A percentile compares a stretch with the other conserved stretches of the same genome.
Evolutionary conservation across 1,139 yeast species (phyloP).

Genomic region (Candida dubliniensis): DNA sequence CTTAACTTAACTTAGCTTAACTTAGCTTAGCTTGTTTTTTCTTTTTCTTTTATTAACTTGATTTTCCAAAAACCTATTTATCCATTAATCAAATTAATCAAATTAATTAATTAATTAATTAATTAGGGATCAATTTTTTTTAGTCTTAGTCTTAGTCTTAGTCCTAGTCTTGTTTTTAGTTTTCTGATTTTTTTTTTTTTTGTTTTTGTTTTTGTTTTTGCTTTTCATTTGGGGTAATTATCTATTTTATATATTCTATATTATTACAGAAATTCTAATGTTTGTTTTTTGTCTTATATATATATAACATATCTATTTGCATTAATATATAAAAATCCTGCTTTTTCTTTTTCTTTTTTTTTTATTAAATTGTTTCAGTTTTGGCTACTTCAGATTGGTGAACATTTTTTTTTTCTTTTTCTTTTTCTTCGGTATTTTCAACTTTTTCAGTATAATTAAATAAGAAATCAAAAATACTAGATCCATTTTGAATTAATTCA

Average conservation of each 20-base stretch:
- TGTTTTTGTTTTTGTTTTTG: not conserved
- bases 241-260: not conserved
- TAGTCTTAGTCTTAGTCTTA: too few relatives aligned
- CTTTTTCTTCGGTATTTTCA: not conserved
- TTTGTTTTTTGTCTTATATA: constrained; percentile 1
- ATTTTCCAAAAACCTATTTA: not conserved
- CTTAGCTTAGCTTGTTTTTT: not conserved
- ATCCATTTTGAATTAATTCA: constrained; percentile 20
- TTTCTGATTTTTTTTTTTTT: not conserved
- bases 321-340: not conserved
- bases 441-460: constrained; percentile 12
- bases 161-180: too few relatives aligned
- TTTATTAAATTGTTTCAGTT: constrained; percentile 1
- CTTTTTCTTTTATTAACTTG: not conserved
- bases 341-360: too few relatives aligned
- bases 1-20: not conserved
- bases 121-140: too few relatives aligned
- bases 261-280: not conserved
- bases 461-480: constrained; percentile 66
- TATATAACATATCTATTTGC: constrained; percentile 1
- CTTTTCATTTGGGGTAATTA: not conserved
- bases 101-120: too few relatives aligned
- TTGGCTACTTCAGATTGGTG: not conserved
- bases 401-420: too few relatives aligned
- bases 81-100: too few relatives aligned